A percentile compares a stretch with the other conserved stretches of the same genome.
These are phyloP conservation scores for Salisapilia sapeloensis DNA, from an alignment of 352 stramenopile species.

Conservation along the genomic window DNA sequence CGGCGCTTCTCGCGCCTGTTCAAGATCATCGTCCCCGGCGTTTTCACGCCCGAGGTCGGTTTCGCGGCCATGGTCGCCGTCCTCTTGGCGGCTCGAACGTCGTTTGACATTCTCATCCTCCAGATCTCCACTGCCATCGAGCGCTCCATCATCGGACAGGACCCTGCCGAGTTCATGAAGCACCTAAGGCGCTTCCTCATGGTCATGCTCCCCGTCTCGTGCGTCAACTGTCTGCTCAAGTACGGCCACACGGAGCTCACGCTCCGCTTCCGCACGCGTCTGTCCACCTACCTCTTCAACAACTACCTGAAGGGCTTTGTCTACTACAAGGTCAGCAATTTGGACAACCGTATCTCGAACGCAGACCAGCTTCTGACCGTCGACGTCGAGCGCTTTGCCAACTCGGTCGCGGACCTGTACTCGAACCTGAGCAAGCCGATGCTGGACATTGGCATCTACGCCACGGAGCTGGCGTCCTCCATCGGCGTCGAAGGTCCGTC, in stretches of 20 bases:
- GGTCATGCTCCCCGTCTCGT: slow-evolving; percentile 63
- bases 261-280: slow-evolving; percentile 64
- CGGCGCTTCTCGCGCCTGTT: slow-evolving; percentile 47
- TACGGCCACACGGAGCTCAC: slow-evolving; percentile 67
- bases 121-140: slow-evolving; percentile 65
- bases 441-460: slow-evolving; percentile 71
- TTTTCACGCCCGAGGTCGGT: slow-evolving; percentile 47
- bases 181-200: slow-evolving; percentile 59
- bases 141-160: slow-evolving; percentile 29
- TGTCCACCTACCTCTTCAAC: slow-evolving; percentile 66
- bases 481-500: slow-evolving; percentile 60
- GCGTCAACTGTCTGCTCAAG: slow-evolving; percentile 69
- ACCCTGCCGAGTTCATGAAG: slow-evolving; percentile 19
- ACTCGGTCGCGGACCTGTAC: slow-evolving; percentile 77
- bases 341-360: slow-evolving; percentile 79
- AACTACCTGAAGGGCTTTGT: slow-evolving; percentile 80
- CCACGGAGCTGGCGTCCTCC: slow-evolving; percentile 33
- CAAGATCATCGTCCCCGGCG: slow-evolving; percentile 45
- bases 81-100: slow-evolving; percentile 46
- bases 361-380: slow-evolving; percentile 76
- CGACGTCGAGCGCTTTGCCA: slow-evolving; percentile 72
- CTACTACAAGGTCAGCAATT: slow-evolving; percentile 84
- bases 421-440: slow-evolving; percentile 78
- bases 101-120: slow-evolving; percentile 62
- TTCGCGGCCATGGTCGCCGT: slow-evolving; percentile 44